Base-by-base conservation (phyloP, 192 early-diverging fungal species). In the Coemansia sp. region DNA sequence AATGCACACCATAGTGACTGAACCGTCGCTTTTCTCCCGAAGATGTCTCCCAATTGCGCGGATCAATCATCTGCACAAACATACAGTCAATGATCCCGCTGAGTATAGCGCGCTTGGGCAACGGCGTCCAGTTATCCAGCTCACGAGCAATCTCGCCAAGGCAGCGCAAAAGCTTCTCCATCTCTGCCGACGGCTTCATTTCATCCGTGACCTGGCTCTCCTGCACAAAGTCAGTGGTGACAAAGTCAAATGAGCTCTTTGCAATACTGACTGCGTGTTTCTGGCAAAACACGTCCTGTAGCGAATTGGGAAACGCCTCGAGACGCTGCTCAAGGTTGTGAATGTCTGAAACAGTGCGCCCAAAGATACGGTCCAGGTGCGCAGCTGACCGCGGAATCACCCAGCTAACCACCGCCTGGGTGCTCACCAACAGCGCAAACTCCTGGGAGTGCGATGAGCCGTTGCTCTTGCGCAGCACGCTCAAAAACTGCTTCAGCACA, bases 241-340 rank as follows among this genome's bases (percentile, higher is more conserved):
- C 67, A 67, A 75, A 75, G 54, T 70, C 63, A 44, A 75, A 79
- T 5, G 58, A 38, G 3, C 48, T 18, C 10, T 60, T 50, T 28
- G 60, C 50, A n/a, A 68, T 53, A 5, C 49, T 26, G 24, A 60
- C 58, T 2, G 72, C 55, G 20, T 75, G 67, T 29, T 66, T 65
- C 34, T 79, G 78, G 44, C 72, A 75, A 48, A 72, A 79, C 13
- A 79, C 72, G 15, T 79, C 78, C 50, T 79, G 78, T 25, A 79
- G 47, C 10, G 71, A 67, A 0, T 46, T 25, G 0, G 78, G 78
- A 32, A 79, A 79, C 7, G 67, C 67, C 28, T 79, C 72, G 9
- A 79, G 60, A 1, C 78, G 71, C 35, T 66, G 61, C 57, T 72
- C 63, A 33, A 79, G 51, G 52, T 72, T 79, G 55, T 75, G 67